phyloP scores from a whole-genome alignment of 352 stramenopile species.

The Chrysophaeum taylorii region DNA sequence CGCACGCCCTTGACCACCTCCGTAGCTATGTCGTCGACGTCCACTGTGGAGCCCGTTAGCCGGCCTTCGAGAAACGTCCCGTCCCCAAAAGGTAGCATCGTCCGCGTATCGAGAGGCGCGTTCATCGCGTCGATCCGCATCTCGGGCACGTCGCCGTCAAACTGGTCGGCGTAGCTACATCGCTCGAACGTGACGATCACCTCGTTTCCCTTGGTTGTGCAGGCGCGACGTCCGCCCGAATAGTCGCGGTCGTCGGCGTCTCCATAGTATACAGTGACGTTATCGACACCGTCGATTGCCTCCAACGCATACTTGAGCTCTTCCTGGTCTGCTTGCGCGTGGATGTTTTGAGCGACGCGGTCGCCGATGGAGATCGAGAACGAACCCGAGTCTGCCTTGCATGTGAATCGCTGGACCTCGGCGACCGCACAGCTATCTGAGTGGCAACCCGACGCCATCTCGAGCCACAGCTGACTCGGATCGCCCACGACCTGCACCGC shows the following conservation, averaged over 20 bases:
- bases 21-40: neutral
- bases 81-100: neutral
- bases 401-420: constrained; percentile 2
- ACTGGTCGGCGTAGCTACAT: constrained; percentile 1
- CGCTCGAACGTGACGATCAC: constrained; percentile 4
- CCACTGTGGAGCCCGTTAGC: neutral
- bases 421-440: neutral
- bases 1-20: neutral
- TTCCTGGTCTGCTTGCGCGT: neutral
- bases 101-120: neutral
- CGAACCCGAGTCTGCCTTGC: neutral
- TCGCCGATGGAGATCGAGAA: neutral
- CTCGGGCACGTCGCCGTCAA: constrained; percentile 5
- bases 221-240: neutral
- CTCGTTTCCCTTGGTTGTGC: neutral
- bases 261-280: constrained; percentile 9
- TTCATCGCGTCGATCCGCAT: neutral
- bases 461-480: neutral
- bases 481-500: neutral
- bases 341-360: neutral
- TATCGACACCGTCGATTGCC: neutral
- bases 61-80: neutral
- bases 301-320: neutral
- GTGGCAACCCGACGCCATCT: neutral
- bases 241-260: constrained; percentile 5